phyloP scores from a whole-genome alignment of 768 basidiomycete species.

The Auriculariales sp. region DNA sequence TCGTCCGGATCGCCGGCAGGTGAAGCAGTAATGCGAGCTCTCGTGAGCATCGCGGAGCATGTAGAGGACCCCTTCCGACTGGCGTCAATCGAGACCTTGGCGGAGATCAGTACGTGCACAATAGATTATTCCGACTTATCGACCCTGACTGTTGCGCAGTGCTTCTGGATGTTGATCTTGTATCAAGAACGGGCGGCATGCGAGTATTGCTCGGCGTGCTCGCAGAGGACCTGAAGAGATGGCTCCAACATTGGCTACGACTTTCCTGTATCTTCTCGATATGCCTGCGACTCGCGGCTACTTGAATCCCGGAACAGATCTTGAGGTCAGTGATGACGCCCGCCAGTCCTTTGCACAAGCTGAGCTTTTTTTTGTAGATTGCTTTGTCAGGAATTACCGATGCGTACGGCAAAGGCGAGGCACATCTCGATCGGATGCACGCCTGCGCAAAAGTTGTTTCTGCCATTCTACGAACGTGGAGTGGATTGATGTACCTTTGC shows the following conservation, averaged over 20 bases:
- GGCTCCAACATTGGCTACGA: constrained; percentile 58
- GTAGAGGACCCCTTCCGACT: constrained; percentile 77
- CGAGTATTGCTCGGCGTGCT: constrained; percentile 74
- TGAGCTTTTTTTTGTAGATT: constrained; percentile 32
- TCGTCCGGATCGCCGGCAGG: constrained; percentile 40
- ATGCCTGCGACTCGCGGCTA: constrained; percentile 69
- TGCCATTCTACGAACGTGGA: constrained; percentile 82
- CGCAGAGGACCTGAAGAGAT: constrained; percentile 79
- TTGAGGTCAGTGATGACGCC: constrained; percentile 48
- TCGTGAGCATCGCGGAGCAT: constrained; percentile 89
- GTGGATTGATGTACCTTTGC: constrained; percentile 88
- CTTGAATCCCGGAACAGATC: constrained; percentile 66
- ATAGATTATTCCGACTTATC: neutral
- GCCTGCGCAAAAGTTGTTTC: constrained; percentile 66
- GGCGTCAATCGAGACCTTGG: constrained; percentile 72
- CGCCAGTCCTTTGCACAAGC: neutral
- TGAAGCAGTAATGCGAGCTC: constrained; percentile 66
- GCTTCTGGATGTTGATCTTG: constrained; percentile 73
- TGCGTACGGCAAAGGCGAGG: constrained; percentile 71
- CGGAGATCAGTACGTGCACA: constrained; percentile 64
- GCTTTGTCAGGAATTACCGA: constrained; percentile 84
- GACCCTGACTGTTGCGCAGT: constrained; percentile 30
- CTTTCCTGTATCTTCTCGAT: constrained; percentile 75
- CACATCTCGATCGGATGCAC: constrained; percentile 67
- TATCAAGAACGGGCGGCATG: constrained; percentile 70